Conservation (phyloP, 495 filamentous ascomycete genomes). For the Hyaloscypha bicolor region DNA sequence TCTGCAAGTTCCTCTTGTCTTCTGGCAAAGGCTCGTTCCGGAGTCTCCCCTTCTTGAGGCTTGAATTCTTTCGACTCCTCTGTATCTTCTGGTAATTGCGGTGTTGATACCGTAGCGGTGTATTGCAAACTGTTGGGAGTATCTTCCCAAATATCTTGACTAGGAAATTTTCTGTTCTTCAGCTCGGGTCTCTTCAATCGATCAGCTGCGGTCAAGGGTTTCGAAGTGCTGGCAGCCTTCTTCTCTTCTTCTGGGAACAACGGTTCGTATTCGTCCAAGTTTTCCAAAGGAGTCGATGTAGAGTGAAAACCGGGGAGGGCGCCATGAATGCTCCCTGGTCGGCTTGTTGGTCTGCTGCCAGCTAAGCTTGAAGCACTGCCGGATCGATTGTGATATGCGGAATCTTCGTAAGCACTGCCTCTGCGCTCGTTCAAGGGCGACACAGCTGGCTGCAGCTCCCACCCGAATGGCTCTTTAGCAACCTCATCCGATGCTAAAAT, state of each 20-base stretch:
- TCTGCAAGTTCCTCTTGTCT: conserved; percentile 58
- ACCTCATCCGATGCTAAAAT: conserved; percentile 94
- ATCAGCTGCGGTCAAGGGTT: conserved; percentile 58
- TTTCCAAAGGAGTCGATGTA: conserved; percentile 71
- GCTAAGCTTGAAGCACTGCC: conserved; percentile 46
- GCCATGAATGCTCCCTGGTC: conserved; percentile 66
- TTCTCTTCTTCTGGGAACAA: conserved; percentile 87
- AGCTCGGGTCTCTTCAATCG: conserved; percentile 65
- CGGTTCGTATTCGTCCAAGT: conserved; percentile 94
- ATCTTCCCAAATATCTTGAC: conserved; percentile 96
- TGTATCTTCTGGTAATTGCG: conserved; percentile 62
- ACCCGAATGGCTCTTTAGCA: conserved; percentile 66
- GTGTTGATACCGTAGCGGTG: conserved; percentile 81
- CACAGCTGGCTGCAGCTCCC: conserved; percentile 64
- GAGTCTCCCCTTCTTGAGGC: conserved; percentile 46
- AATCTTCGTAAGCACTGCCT: conserved; percentile 58
- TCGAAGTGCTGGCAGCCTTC: conserved; percentile 48
- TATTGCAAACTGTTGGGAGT: conserved; percentile 84
- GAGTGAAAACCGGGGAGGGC: conserved; percentile 31
- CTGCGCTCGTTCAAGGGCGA: conserved; percentile 64
- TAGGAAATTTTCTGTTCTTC: conserved; percentile 81
- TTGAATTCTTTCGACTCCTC: conserved; percentile 54
- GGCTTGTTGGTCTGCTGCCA: conserved; percentile 72
- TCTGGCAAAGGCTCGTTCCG: conserved; percentile 54
- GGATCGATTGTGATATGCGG: conserved; percentile 33